phyloP scores from a whole-genome alignment of 2,329 filamentous ascomycete genomes.

The Apiospora phragmitis region DNA sequence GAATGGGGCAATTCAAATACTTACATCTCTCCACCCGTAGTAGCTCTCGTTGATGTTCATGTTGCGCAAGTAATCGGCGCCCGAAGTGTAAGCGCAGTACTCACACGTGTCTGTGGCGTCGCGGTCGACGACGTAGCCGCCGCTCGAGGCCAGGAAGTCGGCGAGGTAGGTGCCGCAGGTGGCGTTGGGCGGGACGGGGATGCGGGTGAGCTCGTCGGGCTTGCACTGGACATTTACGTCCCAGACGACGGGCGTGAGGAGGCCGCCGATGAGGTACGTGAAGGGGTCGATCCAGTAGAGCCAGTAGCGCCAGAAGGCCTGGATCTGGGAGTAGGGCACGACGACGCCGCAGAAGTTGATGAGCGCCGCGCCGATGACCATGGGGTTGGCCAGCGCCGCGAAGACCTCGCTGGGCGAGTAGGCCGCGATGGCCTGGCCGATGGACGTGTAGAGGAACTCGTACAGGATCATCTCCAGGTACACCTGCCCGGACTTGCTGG shows the following conservation, averaged over 20 bases:
- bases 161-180: constrained; percentile 67
- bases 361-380: constrained; percentile 46
- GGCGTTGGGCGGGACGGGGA: constrained; percentile 60
- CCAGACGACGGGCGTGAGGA: constrained; percentile 63
- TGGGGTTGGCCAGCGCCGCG: constrained; percentile 74
- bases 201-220: constrained; percentile 33
- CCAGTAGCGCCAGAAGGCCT: constrained; percentile 74
- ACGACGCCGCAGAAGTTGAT: constrained; percentile 77
- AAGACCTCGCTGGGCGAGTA: constrained; percentile 68
- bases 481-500: constrained; percentile 36
- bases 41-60: constrained; percentile 21
- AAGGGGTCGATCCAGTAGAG: constrained; percentile 68
- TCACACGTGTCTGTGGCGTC: constrained; percentile 11
- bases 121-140: constrained; percentile 43
- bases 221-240: constrained; percentile 50
- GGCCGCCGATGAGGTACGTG: constrained; percentile 72
- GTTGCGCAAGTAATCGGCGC: constrained; percentile 19
- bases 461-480: constrained; percentile 56
- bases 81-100: constrained; percentile 20
- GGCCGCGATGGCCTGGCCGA: constrained; percentile 84
- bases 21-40: constrained; percentile 21
- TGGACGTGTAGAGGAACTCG: constrained; percentile 72
- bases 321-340: constrained; percentile 63
- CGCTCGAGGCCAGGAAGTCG: constrained; percentile 51
- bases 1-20: neutral